Conservation (phyloP, 2,329 filamentous ascomycete species). For the Penicillium sclerotigenum region DNA sequence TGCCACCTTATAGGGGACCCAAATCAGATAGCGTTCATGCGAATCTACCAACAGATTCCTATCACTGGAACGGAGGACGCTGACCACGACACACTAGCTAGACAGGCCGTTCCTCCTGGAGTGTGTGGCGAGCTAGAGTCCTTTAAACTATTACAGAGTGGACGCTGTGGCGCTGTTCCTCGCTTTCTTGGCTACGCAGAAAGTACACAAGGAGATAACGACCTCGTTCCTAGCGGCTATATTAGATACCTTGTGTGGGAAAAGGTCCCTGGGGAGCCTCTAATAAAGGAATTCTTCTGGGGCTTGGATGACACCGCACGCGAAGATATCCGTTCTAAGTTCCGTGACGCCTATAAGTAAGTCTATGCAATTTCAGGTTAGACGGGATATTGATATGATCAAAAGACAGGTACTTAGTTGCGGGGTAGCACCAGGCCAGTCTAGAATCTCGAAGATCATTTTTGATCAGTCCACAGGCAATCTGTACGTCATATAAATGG, state of each 20-base stretch:
- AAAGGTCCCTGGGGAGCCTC: conserved; percentile 8
- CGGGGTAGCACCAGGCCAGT: too few species aligned
- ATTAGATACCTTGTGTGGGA: conserved; percentile 15
- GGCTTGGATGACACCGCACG: conserved; percentile 5
- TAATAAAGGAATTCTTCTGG: conserved; percentile 11
- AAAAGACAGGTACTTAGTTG: too few species aligned
- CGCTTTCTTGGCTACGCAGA: not conserved
- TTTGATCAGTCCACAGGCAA: too few species aligned
- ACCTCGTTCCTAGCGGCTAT: conserved; percentile 13
- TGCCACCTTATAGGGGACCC: conserved; percentile 12
- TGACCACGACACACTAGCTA: not conserved
- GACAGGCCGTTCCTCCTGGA: not conserved
- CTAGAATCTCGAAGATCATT: too few species aligned
- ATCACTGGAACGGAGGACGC: not conserved
- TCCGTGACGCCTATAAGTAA: conserved; percentile 10
- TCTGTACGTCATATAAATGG: too few species aligned
- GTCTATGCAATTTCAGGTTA: conserved; percentile 2
- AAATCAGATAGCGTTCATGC: conserved; percentile 15
- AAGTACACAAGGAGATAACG: not conserved
- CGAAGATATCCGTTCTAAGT: conserved; percentile 11
- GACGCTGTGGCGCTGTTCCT: not conserved
- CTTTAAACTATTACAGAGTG: not conserved
- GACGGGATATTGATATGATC: not conserved
- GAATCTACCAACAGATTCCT: conserved; percentile 13
- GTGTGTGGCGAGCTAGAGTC: not conserved